Percentiles rank a stretch among this genome's conserved stretches.
These are phyloP conservation scores for Dothiorella sarmentorum DNA, from an alignment of 2,329 filamentous ascomycete species.

Conservation along the genomic window DNA sequence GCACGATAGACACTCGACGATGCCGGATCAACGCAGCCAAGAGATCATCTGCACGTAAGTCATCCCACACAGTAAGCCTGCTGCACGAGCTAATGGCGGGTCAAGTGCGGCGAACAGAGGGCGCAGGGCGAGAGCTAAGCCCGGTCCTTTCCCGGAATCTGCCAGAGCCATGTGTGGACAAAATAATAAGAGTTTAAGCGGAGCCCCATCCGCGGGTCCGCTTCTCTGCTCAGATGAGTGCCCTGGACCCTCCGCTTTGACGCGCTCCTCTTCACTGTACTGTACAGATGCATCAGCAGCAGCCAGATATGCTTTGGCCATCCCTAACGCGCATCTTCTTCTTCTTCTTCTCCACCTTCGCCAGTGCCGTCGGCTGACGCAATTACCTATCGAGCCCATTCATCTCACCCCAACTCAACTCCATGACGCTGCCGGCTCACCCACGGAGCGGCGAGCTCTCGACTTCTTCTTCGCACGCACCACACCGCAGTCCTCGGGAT, in stretches of 20 bases:
- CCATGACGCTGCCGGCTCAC: slow-evolving; percentile 1
- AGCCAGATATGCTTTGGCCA: slow-evolving; percentile 31
- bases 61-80: background rate
- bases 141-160: background rate
- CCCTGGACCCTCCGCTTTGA: too few relatives aligned
- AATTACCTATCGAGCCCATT: slow-evolving; percentile 14
- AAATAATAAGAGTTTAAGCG: background rate
- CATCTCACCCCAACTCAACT: slow-evolving; percentile 1
- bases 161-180: background rate
- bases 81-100: background rate
- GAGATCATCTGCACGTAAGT: slow-evolving; percentile 17
- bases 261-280: background rate
- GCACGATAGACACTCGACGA: background rate
- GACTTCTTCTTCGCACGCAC: slow-evolving; percentile 45
- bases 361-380: background rate
- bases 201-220: background rate
- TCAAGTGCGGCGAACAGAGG: slow-evolving; percentile 38
- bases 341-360: background rate
- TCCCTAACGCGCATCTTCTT: background rate
- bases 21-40: background rate
- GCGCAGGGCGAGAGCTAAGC: slow-evolving; percentile 38
- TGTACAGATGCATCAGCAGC: slow-evolving; percentile 25
- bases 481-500: slow-evolving; percentile 33
- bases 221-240: too few relatives aligned
- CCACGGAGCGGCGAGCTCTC: slow-evolving; percentile 22